Evolutionary conservation across 257 asterid species (phyloP), one percentile per base, ranked within the genome.

Genomic region (Solanum phureja): DNA sequence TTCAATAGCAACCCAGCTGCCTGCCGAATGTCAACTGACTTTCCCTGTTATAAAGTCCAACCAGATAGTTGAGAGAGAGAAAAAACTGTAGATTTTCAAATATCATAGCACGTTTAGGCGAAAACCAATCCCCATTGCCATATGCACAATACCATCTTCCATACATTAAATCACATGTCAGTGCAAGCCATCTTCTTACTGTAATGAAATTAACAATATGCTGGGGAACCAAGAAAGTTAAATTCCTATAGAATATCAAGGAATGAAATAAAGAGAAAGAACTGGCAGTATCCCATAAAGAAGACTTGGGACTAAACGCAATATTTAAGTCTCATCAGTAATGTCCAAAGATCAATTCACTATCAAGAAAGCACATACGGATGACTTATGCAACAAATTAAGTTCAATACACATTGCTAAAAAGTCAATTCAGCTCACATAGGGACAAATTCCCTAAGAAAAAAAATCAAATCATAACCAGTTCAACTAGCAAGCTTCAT

Each of bases 1-100:
- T 97, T 97, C 89, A 97, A 92, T 52, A 97, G 96, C 91, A 97
- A 89, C 82, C 99, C 99, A 40, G 99, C 99, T 79, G 99, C 98
- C 93, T 97, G 99, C 88, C 99, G 94, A 88, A 94, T 91, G 93
- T 97, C 99, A 87, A 97, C 94, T 8, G 98, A 91, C 89, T 89
- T 94, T 29, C 96, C 99, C 99, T 97, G 96, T 87, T n/a, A 93
- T n/a, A 87, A 72, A 60, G 35, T 87, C 89, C 86, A 82, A 81
- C 29, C 86, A 82, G 69, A 82, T 49, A 27, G 44, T 49, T 82
- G 68, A 82, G 71, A 46, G n/a, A 18, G 11, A 49, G 21, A 8
- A 24, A 24, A 40, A 12, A 73, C 11, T 33, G 73, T 23, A 33
- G 71, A 19, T 86, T 86, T 71, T 56, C 42, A 86, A 71, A 71